Evolutionary conservation across 208 protist species (phyloP).

Genomic region (Crithidia sp.): DNA sequence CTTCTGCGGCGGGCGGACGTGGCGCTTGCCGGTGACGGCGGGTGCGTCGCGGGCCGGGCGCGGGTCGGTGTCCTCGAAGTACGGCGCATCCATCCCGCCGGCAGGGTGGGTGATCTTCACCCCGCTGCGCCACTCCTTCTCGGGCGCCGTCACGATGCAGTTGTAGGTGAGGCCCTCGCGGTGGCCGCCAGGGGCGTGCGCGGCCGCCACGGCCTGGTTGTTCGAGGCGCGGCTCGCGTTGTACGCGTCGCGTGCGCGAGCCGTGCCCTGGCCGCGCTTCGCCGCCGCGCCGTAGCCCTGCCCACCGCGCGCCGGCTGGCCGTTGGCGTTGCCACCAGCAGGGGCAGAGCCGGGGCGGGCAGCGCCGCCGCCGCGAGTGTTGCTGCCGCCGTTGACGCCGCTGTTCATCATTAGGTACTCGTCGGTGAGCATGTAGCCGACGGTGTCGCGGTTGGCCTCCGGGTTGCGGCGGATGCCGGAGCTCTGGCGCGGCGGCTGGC

Average conservation of each 20-base stretch:
- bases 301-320: background rate
- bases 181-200: background rate
- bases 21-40: constrained; percentile 39
- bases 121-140: constrained; percentile 43
- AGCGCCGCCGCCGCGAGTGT: background rate
- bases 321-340: background rate
- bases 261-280: constrained; percentile 26
- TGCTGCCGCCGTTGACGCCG: constrained; percentile 13
- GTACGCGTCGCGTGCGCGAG: background rate
- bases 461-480: constrained; percentile 74
- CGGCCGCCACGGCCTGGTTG: background rate
- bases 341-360: background rate
- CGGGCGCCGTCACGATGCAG: constrained; percentile 45
- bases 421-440: constrained; percentile 75
- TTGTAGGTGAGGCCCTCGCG: constrained; percentile 32
- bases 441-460: constrained; percentile 48
- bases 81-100: constrained; percentile 54
- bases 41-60: constrained; percentile 40
- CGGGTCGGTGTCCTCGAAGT: constrained; percentile 65
- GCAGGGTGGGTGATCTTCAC: constrained; percentile 38
- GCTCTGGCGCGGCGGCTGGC: constrained; percentile 55
- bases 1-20: constrained; percentile 34
- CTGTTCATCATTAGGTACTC: constrained; percentile 56
- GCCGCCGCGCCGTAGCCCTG: constrained; percentile 12
- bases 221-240: background rate